Percentiles rank a stretch among this genome's conserved stretches.
Conservation (phyloP, 164 flowering plant genomes). For the Cinnamomum chago region DNA sequence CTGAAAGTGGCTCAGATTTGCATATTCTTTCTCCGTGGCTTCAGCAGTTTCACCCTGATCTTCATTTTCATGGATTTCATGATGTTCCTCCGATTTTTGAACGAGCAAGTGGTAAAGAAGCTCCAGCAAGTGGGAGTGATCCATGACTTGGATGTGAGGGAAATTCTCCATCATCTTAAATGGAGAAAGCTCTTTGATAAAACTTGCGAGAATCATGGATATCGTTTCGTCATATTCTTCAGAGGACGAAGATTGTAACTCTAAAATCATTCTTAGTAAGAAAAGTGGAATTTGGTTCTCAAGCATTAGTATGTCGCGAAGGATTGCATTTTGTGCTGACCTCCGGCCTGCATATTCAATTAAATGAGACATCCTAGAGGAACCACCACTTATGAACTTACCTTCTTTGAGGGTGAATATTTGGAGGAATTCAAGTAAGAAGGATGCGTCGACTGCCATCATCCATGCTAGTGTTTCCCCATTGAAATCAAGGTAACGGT, state of each 20-base stretch:
- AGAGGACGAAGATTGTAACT: not conserved
- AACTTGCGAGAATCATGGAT: slow-evolving; percentile 25
- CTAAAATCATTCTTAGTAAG: not conserved
- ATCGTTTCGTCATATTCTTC: slow-evolving; percentile 23
- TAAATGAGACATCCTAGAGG: slow-evolving; percentile 15
- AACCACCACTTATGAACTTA: not conserved
- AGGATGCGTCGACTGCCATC: slow-evolving; percentile 27
- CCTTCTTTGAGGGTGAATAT: slow-evolving; percentile 15
- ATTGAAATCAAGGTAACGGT: slow-evolving; percentile 22
- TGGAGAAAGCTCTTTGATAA: slow-evolving; percentile 35
- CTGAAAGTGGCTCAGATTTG: not conserved
- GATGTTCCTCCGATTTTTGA: not conserved
- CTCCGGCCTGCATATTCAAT: slow-evolving; percentile 15
- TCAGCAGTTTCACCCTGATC: not conserved
- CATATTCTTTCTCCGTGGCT: not conserved
- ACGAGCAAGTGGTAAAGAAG: slow-evolving; percentile 24
- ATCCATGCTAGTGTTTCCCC: slow-evolving; percentile 28
- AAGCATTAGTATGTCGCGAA: slow-evolving; percentile 28
- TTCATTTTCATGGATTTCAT: not conserved
- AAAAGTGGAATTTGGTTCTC: slow-evolving; percentile 10
- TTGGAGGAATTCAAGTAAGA: slow-evolving; percentile 29
- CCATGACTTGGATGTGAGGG: not conserved
- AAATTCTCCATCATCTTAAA: slow-evolving; percentile 14
- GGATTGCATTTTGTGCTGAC: slow-evolving; percentile 18
- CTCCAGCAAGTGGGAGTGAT: slow-evolving; percentile 32